Evolutionary conservation across 2,329 filamentous ascomycete species (phyloP), one percentile per base, ranked within the genome.

Genomic region (Trichoderma asperellum): DNA sequence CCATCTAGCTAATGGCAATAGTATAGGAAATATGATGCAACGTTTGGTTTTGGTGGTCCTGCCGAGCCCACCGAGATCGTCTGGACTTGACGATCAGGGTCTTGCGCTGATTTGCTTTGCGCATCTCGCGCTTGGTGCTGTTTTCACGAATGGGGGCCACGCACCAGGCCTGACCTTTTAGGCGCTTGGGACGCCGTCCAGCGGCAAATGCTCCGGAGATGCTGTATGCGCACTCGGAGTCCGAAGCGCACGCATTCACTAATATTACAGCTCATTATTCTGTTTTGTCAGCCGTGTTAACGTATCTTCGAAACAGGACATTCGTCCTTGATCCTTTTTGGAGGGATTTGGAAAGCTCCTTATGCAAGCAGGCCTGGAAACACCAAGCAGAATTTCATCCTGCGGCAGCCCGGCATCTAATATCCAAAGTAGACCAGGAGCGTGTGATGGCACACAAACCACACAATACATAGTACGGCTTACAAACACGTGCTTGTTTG

Each of bases 61-160:
- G 8, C n/a, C 63, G 35, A 43, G 63, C 63, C 52, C 47, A 57
- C 66, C 58, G 58, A 68, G 66, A 68, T 62, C 34, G 27, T 40
- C 53, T 57, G 27, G 49, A 24, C 21, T 60, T 57, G 66, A 37
- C 35, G 66, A 68, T 68, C 66, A 68, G 66, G 57, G 66, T 68
- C 66, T 60, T 56, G 61, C 14, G 58, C 18, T 40, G 27, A 61
- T 68, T 58, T 43, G 47, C 65, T n/a, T 53, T 37, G 56, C 58
- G 66, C 66, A 62, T 62, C 58, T 57, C 58, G 66, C 58, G 66
- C 66, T 68, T 62, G 66, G 43, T 24, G 24, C 40, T 24, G 53
- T 27, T 59, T 53, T 53, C 35, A 32, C 27, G 11, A 65, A n/a
- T 21, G 47, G 43, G 43, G 47, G n/a, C 47, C 35, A 37, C 10